Evolutionary conservation across 768 basidiomycete genomes (phyloP).

Genomic region (Leccinum olivaceopallidum): DNA sequence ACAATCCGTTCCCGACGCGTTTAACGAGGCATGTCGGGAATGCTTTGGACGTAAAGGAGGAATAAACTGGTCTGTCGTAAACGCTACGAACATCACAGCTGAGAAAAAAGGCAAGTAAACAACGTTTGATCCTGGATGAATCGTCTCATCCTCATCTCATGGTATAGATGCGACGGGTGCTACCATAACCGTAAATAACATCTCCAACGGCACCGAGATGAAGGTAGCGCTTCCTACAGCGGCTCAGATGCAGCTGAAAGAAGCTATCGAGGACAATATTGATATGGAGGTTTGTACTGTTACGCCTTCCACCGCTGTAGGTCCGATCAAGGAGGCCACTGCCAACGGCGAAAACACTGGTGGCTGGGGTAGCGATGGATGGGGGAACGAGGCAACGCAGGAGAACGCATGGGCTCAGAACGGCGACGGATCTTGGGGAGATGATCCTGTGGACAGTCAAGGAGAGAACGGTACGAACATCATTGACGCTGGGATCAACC

Average conservation of each 20-base stretch:
- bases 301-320: background rate
- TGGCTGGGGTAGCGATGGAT: constrained; percentile 7
- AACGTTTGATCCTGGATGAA: background rate
- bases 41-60: constrained; percentile 52
- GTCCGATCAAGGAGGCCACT: background rate
- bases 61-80: constrained; percentile 33
- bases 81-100: constrained; percentile 5
- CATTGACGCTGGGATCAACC: background rate
- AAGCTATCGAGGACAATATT: constrained; percentile 29
- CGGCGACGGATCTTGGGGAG: constrained; percentile 2
- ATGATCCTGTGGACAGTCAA: constrained; percentile 10
- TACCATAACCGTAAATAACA: constrained; percentile 18
- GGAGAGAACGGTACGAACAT: constrained; percentile 6
- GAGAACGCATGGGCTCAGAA: constrained; percentile 14
- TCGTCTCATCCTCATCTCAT: constrained; percentile 12
- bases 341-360: background rate
- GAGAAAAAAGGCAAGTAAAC: constrained; percentile 12
- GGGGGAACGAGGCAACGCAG: constrained; percentile 12
- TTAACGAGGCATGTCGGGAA: constrained; percentile 48
- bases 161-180: constrained; percentile 9
- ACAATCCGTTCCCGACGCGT: constrained; percentile 41
- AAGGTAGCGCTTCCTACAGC: constrained; percentile 25
- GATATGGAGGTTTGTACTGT: constrained; percentile 20
- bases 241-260: constrained; percentile 26
- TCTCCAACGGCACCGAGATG: constrained; percentile 14